A percentile compares a stretch with the other conserved stretches of the same genome.
Evolutionary conservation across 176 grass and related monocot genomes (phyloP).

Genomic region (Leersia perrieri): DNA sequence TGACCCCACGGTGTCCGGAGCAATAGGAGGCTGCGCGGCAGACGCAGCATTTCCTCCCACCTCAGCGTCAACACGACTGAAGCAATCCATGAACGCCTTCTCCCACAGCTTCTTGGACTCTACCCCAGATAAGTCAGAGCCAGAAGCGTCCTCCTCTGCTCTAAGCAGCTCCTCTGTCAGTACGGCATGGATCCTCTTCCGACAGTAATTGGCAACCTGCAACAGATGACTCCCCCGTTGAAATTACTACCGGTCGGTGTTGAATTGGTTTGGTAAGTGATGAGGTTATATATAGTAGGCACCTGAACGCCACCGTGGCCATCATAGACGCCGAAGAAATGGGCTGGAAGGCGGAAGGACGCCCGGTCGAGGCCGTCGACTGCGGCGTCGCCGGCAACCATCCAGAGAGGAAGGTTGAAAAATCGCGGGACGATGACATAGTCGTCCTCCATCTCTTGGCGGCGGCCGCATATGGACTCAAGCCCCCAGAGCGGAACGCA

Average conservation of each 20-base stretch:
- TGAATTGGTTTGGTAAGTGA: not conserved
- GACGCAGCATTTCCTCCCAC: constrained; percentile 32
- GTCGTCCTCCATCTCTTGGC: constrained; percentile 90
- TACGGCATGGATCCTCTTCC: constrained; percentile 44
- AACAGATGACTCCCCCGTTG: not conserved
- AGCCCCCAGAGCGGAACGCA: constrained; percentile 76
- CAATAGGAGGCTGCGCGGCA: constrained; percentile 45
- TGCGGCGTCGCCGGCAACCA: constrained; percentile 52
- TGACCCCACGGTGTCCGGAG: constrained; percentile 79
- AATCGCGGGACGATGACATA: constrained; percentile 36
- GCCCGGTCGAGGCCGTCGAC: constrained; percentile 62
- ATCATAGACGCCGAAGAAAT: constrained; percentile 86
- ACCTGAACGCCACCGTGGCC: constrained; percentile 80
- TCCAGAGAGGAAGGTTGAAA: constrained; percentile 60
- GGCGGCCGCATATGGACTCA: constrained; percentile 58
- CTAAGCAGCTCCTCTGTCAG: constrained; percentile 52
- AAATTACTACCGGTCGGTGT: not conserved
- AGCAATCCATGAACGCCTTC: constrained; percentile 66
- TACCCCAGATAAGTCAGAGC: not conserved
- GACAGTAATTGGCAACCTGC: constrained; percentile 71
- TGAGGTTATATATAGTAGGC: not conserved
- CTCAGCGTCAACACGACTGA: constrained; percentile 59
- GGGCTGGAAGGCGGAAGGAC: constrained; percentile 56
- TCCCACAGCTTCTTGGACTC: constrained; percentile 64
- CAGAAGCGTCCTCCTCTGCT: not conserved